Evolutionary conservation across 129 eudicot species (phyloP).

Genomic region (Artemisia argyi): DNA sequence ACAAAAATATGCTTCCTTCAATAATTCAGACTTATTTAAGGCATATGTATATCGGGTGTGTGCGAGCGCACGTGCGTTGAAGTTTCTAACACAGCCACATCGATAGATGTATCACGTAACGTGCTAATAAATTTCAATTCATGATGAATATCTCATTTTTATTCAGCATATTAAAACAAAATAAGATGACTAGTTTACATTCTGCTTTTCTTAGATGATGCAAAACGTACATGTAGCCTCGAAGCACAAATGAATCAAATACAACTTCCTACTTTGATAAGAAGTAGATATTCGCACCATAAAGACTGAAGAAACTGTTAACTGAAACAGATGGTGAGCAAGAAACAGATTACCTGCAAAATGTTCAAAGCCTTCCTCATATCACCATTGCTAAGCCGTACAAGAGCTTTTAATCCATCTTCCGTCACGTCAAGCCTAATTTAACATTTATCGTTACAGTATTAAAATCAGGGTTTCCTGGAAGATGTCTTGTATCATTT

Average conservation of each 20-base stretch:
- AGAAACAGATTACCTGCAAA: conserved; percentile 62
- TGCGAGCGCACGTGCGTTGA: too few relatives aligned
- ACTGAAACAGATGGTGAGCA: background rate
- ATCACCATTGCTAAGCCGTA: conserved; percentile 93
- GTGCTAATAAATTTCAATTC: too few relatives aligned
- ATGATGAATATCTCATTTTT: too few relatives aligned
- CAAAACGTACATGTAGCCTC: conserved; percentile 11
- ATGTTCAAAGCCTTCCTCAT: conserved; percentile 98
- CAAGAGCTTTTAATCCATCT: conserved; percentile 84
- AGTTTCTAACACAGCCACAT: too few relatives aligned
- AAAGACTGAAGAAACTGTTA: conserved; percentile 9
- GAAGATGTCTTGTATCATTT: conserved; percentile 12
- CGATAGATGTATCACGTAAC: too few relatives aligned
- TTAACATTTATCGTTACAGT: conserved; percentile 12
- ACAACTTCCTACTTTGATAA: background rate
- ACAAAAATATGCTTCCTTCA: conserved; percentile 1
- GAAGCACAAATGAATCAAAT: background rate
- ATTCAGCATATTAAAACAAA: too few relatives aligned
- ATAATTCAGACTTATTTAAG: background rate
- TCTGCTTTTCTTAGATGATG: conserved; percentile 4
- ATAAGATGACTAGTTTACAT: conserved; percentile 6
- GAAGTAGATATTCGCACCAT: background rate
- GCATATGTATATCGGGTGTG: background rate
- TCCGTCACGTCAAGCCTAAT: conserved; percentile 90
- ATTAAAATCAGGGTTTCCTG: conserved; percentile 7